Base-by-base conservation (phyloP, 192 early-diverging fungal genomes). In the Coemansia umbellata region DNA sequence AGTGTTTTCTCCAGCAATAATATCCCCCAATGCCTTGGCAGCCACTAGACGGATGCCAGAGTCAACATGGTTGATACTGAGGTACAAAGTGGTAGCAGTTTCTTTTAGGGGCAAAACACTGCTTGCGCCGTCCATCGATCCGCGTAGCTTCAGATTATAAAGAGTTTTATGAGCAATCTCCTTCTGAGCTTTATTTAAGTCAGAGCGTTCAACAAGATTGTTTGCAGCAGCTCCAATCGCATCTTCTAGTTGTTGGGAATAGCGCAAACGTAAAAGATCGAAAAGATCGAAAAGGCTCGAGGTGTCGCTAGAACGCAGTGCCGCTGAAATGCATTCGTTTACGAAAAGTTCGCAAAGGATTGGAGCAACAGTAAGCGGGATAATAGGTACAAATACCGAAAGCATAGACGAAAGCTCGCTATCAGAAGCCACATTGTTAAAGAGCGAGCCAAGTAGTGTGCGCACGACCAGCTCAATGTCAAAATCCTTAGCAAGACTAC, bases 41-140 rank as follows among this genome's bases (percentile, higher is more conserved):
- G 85, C 91, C 5, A 88, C 51, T 22, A 89, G 63, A 8, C 93
- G 82, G 18, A 91, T 81, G 10, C 81, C 75, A 0, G 81, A 48
- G 15, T 93, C 83, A 1, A 81, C 74, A 47, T 91, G 87, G 47
- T 88, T 82, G 41, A 95, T 72, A 74, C 87, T 85, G 43, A 94
- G 80, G 53, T 81, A 94, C 18, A 95, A 65, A 3, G 90, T 92
- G 1, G 91, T 92, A 40, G 83, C 82, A 4, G 82, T 78, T 35
- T 86, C 84, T 49, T 81, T 73, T 10, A 93, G 60, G 2, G 85
- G 62, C 51, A 77, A 19, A 19, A 51, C 57, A 22, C 49, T 32
- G 55, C 74, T 68, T 21, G 28, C 53, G 5, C 39, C 37, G 8
- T 21, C 37, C 9, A 45, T 27, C 4, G 44, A 39, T 1, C 47